Base-by-base conservation (phyloP, 1,284 basidiomycete genomes). In the Schizophyllum amplum region DNA sequence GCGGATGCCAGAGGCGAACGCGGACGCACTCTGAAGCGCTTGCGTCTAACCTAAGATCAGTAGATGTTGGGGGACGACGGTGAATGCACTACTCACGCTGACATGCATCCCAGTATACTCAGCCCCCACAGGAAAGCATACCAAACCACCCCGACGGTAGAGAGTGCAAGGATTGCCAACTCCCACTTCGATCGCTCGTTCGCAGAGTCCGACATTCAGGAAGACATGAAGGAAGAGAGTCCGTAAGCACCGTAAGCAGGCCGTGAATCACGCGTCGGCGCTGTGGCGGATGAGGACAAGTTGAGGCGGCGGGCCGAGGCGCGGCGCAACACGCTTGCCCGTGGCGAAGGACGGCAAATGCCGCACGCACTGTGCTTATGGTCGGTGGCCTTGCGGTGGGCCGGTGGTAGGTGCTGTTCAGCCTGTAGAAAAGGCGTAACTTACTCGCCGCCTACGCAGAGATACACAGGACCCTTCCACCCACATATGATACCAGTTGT, bases 81-180 rank as follows among this genome's bases (percentile, higher is more conserved):
- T 33, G 57, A 48, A 47, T 24, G 2, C 15, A 48, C 2, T n/a
- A 80, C 92, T 70, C 69, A 95, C 92, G 91, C 93, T 53, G 82
- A 77, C 51, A 76, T 67, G 64, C 90, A 90, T 5, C 94, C 95
- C 11, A 95, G 66, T 0, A 94, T 68, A 46, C 88, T 83, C 24
- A 98, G 68, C 5, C 75, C 71, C 89, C 90, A 95, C 51, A 97
- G 68, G 26, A 79, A 67, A 4, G 71, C 59, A 68, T 93, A 98
- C 84, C 93, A 92, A 15, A 73, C 71, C 20, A 90, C 64, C 26
- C 83, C 80, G 42, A 79, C 65, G 24, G 75, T 61, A 3, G 86
- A 77, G 50, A 72, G 57, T 15, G 54, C 57, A 52, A 64, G 51
- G 25, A 22, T 54, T 47, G 21, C 33, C 11, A 42, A 17, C 33